phyloP scores from a whole-genome alignment of 2,329 filamentous ascomycete genomes.

The Camillea tinctor region DNA sequence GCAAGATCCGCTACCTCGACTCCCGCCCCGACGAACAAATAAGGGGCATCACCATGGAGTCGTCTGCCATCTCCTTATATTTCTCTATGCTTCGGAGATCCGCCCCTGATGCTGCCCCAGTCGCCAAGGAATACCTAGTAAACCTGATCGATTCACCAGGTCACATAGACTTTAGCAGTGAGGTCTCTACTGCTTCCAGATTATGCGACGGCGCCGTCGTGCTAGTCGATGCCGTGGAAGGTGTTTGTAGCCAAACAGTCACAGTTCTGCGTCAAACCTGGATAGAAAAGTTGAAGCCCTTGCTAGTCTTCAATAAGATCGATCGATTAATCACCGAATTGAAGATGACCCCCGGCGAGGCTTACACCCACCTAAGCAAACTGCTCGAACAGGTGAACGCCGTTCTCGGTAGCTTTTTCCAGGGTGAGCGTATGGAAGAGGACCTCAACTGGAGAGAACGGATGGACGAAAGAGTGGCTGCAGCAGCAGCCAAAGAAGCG shows the following conservation, averaged over 20 bases:
- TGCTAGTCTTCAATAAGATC: slow-evolving; percentile 98
- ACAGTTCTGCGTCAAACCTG: slow-evolving; percentile 93
- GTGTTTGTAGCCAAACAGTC: slow-evolving; percentile 97
- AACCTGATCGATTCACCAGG: slow-evolving; percentile 98
- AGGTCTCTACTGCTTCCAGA: slow-evolving; percentile 92
- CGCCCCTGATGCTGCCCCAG: slow-evolving; percentile 64
- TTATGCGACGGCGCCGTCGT: slow-evolving; percentile 94
- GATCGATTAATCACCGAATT: slow-evolving; percentile 91
- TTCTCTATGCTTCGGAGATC: slow-evolving; percentile 85
- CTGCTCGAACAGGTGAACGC: slow-evolving; percentile 95
- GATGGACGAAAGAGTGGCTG: slow-evolving; percentile 81
- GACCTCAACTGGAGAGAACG: slow-evolving; percentile 93
- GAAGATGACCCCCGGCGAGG: slow-evolving; percentile 87
- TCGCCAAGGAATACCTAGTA: slow-evolving; percentile 87
- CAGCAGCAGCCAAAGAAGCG: slow-evolving; percentile 61
- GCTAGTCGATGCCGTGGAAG: slow-evolving; percentile 93
- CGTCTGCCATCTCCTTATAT: slow-evolving; percentile 92
- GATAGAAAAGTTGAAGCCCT: slow-evolving; percentile 91
- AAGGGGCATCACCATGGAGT: slow-evolving; percentile 99
- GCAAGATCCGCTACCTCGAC: slow-evolving; percentile 97
- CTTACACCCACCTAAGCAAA: slow-evolving; percentile 84
- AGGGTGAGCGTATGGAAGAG: slow-evolving; percentile 97
- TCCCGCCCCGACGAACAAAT: slow-evolving; percentile 94
- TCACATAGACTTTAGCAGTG: slow-evolving; percentile 97
- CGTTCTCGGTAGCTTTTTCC: slow-evolving; percentile 94